Evolutionary conservation across 2,329 filamentous ascomycete species (phyloP).

Genomic region (Xylariales sp.): DNA sequence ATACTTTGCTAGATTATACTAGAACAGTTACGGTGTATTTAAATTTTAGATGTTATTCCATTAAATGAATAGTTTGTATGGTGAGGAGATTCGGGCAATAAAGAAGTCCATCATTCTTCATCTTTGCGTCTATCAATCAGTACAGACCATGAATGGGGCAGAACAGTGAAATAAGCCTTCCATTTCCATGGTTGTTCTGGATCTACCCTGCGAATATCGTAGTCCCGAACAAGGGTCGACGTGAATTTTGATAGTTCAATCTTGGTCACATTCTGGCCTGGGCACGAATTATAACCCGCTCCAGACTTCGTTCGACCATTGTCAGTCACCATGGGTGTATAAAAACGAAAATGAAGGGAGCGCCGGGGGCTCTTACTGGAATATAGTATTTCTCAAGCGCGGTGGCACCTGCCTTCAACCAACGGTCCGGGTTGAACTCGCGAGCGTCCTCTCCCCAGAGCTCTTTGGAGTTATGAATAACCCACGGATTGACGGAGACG

Average conservation of each 20-base stretch:
- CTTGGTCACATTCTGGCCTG: constrained; percentile 14
- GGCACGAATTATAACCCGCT: constrained; percentile 13
- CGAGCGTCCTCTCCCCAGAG: constrained; percentile 5
- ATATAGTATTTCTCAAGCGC: constrained; percentile 4
- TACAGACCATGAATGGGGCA: constrained; percentile 19
- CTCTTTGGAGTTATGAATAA: constrained; percentile 7
- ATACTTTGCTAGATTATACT: too few species aligned
- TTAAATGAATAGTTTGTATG: too few species aligned
- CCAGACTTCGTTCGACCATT: too few species aligned
- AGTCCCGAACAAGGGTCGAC: constrained; percentile 14
- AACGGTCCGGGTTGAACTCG: constrained; percentile 3
- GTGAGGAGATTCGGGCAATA: too few species aligned
- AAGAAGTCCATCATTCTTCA: too few species aligned
- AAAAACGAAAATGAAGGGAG: too few species aligned
- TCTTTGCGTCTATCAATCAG: too few species aligned
- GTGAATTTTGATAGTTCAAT: constrained; percentile 15
- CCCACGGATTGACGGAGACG: constrained; percentile 5
- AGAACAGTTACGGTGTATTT: too few species aligned
- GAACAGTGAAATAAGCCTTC: constrained; percentile 18
- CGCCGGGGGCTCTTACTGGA: too few species aligned
- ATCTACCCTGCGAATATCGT: constrained; percentile 16
- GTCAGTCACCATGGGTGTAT: too few species aligned
- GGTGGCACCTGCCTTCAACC: background rate
- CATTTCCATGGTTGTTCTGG: constrained; percentile 17
- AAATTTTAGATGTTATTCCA: too few species aligned